Conservation (phyloP, 106 monocot genomes). For the Acanthochlamys bracteata region DNA sequence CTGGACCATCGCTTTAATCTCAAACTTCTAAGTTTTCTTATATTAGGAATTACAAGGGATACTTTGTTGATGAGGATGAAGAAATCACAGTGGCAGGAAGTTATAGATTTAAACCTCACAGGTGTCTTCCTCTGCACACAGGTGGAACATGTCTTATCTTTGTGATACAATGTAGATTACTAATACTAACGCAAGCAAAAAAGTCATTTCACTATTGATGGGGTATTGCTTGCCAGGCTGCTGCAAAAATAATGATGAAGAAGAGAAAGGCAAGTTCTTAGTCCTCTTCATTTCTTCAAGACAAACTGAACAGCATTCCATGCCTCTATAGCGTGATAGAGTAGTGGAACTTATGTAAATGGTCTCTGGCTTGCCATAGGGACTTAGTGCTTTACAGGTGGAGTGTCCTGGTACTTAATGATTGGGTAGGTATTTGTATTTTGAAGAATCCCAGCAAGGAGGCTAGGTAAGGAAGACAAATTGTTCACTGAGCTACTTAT, state of each 20-base stretch:
- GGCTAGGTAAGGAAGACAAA: no score
- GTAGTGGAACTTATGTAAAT: no score
- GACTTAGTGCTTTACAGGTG: no score
- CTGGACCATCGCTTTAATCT: background rate
- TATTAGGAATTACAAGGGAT: slow-evolving; percentile 73
- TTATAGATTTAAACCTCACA: slow-evolving; percentile 83
- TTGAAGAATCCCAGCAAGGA: no score
- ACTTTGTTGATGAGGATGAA: slow-evolving; percentile 91
- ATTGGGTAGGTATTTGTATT: no score
- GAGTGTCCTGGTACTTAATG: no score
- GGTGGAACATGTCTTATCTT: slow-evolving; percentile 21
- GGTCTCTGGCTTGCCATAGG: no score
- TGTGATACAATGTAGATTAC: background rate
- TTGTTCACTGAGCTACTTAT: no score
- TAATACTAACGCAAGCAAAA: background rate
- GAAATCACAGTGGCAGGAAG: slow-evolving; percentile 85
- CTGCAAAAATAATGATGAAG: slow-evolving; percentile 87
- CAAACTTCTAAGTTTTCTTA: background rate
- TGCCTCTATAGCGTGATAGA: background rate
- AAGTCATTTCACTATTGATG: no score
- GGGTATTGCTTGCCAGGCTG: slow-evolving; percentile 45
- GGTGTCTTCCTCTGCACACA: slow-evolving; percentile 87
- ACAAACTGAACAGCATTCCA: background rate
- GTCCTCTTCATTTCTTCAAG: background rate
- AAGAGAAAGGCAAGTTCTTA: slow-evolving; percentile 62